Base-by-base conservation (phyloP, 441 rosid species). In the Pelargonium myrrhifolium region DNA sequence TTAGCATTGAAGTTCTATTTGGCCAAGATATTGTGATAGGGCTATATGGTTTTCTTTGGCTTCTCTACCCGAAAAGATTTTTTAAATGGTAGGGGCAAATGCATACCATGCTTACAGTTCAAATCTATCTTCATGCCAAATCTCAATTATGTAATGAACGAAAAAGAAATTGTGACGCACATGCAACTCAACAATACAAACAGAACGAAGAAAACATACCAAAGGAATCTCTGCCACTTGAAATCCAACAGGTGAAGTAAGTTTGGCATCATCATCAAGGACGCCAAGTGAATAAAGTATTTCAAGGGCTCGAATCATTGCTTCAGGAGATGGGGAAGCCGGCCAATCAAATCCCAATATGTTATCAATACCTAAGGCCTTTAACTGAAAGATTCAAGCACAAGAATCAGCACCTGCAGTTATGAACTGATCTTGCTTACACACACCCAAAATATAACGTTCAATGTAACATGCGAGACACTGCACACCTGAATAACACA, bases 211-310 rank as follows among this genome's bases (percentile, higher is more conserved):
- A 37, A 10, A 64, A 72, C 82, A 51, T 87, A 92, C 98, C 77
- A 92, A 74, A 61, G 99, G 98, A 81, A 94, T 86, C 81, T 94
- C 99, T 22, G 95, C 99, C 73, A 87, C 95, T 86, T 92, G 96
- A 84, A 92, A 93, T 68, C 99, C 99, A 77, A 81, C 82, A 10
- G 99, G 99, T 20, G 98, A 90, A 58, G 94, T 90, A 75, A 94
- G 99, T 81, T 92, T 94, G 69, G 97, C 98, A 73, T 92, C 99
- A 78, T 90, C 95, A 75, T 92, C 99, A 6, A 94, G 88, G 73
- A 92, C 84, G 62, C 92, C 93, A 62, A 94, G 85, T 62, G 98
- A 92, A 76, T 90, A 94, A 66, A 94, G 94, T 15, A 90, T 88
- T 81, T 94, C 99, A 74, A 94, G 97, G 17, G 98, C 89, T 74